Evolutionary conservation across 148 eudicot species (phyloP).

Genomic region (Chenopodium album): DNA sequence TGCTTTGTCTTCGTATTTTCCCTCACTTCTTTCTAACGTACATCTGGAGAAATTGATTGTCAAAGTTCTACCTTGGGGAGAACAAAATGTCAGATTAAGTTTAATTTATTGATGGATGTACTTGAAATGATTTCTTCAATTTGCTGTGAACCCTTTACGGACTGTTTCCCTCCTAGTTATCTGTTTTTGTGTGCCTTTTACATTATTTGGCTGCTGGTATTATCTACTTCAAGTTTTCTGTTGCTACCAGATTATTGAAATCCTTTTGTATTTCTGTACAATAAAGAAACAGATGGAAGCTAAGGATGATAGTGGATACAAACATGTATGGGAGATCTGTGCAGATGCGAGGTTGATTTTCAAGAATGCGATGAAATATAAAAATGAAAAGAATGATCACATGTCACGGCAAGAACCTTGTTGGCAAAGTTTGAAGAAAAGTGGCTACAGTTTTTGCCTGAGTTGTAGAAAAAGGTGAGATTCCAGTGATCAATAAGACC

Average conservation of each 20-base stretch:
- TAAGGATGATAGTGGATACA: slow-evolving; percentile 69
- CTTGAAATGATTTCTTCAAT: not conserved
- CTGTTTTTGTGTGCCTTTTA: not conserved
- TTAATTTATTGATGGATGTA: not conserved
- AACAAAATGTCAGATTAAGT: not conserved
- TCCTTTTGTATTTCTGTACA: slow-evolving; percentile 88
- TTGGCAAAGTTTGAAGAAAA: slow-evolving; percentile 79
- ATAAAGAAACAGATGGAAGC: slow-evolving; percentile 73
- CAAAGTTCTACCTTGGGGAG: not conserved
- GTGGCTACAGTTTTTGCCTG: slow-evolving; percentile 78
- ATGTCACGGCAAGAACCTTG: slow-evolving; percentile 69
- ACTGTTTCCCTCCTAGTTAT: not conserved
- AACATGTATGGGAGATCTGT: slow-evolving; percentile 78
- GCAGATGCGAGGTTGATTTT: slow-evolving; percentile 79
- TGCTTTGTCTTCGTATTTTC: not conserved
- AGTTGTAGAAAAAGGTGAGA: slow-evolving; percentile 77
- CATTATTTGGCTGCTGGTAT: not conserved
- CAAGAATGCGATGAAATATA: slow-evolving; percentile 82
- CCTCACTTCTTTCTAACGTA: not conserved
- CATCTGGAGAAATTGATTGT: not conserved
- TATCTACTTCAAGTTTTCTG: slow-evolving; percentile 9
- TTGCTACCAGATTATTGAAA: slow-evolving; percentile 37
- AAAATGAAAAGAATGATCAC: slow-evolving; percentile 66
- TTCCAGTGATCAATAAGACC: not conserved
- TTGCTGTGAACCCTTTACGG: not conserved